Percentiles rank a stretch among this genome's conserved stretches.
Evolutionary conservation across 2,329 filamentous ascomycete species (phyloP).

Genomic region (Calycina marina): DNA sequence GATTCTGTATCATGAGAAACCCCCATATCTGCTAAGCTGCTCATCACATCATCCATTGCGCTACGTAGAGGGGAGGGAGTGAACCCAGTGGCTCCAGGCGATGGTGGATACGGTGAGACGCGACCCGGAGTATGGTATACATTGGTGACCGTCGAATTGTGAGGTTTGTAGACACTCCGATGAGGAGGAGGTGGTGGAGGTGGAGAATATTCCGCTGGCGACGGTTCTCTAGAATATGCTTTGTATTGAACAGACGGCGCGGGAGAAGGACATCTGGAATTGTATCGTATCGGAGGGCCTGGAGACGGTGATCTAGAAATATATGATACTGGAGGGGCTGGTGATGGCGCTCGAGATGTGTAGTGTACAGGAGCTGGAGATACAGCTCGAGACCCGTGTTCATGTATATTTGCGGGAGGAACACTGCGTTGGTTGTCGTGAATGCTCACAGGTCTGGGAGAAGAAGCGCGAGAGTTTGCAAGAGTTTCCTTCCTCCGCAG

Average conservation of each 20-base stretch:
- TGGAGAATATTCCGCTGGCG: constrained; percentile 33
- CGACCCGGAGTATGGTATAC: constrained; percentile 39
- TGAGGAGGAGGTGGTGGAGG: constrained; percentile 79
- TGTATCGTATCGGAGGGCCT: constrained; percentile 20
- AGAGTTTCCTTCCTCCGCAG: constrained; percentile 17
- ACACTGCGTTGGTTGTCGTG: constrained; percentile 14
- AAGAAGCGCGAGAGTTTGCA: constrained; percentile 13
- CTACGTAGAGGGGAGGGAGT: constrained; percentile 86
- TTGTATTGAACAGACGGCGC: constrained; percentile 19
- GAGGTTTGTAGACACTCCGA: constrained; percentile 38
- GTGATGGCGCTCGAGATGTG: constrained; percentile 27
- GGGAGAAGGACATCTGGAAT: constrained; percentile 19
- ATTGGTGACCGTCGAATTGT: constrained; percentile 24
- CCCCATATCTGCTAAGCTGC: constrained; percentile 78
- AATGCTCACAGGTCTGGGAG: constrained; percentile 14
- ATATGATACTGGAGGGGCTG: constrained; percentile 22
- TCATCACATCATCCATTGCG: constrained; percentile 98
- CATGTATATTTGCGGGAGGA: constrained; percentile 18
- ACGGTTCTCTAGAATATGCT: constrained; percentile 24
- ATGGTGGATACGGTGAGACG: constrained; percentile 52
- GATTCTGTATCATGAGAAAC: constrained; percentile 41
- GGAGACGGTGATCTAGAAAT: constrained; percentile 19
- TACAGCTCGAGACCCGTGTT: constrained; percentile 22
- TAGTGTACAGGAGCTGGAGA: constrained; percentile 26
- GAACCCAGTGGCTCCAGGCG: constrained; percentile 49